Evolutionary conservation across 2,329 filamentous ascomycete species (phyloP).

Genomic region (Botrytis galanthina): DNA sequence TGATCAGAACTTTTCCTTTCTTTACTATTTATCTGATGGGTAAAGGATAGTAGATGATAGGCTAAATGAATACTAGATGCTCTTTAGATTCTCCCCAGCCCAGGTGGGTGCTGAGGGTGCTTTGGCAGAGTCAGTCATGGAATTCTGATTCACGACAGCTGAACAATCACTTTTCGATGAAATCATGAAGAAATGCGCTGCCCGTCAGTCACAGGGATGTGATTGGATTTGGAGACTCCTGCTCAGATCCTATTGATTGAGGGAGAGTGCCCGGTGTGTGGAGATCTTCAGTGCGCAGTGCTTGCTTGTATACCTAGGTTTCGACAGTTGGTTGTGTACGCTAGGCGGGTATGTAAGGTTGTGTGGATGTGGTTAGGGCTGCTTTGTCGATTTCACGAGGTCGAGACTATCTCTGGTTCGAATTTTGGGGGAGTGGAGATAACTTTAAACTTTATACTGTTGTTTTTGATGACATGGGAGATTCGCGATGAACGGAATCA

Average conservation of each 20-base stretch:
- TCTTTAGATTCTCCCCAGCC: no score
- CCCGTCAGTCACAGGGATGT: no score
- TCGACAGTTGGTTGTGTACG: neutral
- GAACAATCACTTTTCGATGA: neutral
- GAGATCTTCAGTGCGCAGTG: neutral
- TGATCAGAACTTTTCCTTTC: neutral
- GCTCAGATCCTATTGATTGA: neutral
- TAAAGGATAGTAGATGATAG: neutral
- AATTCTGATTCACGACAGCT: neutral
- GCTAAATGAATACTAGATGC: neutral
- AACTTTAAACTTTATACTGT: neutral
- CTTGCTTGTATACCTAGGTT: neutral
- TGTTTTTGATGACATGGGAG: neutral
- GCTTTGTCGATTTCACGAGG: neutral
- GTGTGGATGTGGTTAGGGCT: neutral
- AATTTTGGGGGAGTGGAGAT: neutral
- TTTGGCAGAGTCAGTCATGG: neutral
- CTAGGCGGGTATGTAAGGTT: neutral
- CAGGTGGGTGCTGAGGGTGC: no score
- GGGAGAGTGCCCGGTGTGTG: neutral
- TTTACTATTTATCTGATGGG: neutral
- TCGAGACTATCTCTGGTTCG: neutral
- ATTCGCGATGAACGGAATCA: neutral
- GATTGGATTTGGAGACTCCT: neutral
- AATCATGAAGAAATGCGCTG: neutral